Evolutionary conservation across 2,329 filamentous ascomycete species (phyloP), one percentile per base, ranked within the genome.

Genomic region (Pseudogymnoascus destructans): DNA sequence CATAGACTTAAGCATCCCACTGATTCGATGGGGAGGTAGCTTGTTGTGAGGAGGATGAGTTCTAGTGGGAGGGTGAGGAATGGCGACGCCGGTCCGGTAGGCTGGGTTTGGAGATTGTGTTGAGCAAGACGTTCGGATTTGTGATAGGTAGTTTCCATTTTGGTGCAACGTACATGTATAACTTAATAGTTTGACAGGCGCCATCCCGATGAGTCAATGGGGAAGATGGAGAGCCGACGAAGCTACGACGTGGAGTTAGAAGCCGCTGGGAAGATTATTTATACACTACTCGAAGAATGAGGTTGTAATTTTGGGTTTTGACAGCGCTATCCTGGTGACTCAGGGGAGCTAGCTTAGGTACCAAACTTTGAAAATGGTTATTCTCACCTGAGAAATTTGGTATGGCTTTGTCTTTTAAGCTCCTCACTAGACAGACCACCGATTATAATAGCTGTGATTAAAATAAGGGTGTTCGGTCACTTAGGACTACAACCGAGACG

Each of bases 11-110:
- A 57, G 27, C 55, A 59, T 17, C 33, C 59, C 25, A 27, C 30
- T 52, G 61, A 60, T 59, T 55, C 58, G 11, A 33, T 19, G 1
- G 58, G 56, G 3, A 61, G 56, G 59, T 57, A 59, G 38, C 54
- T 57, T 38, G 46, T 8, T 52, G 59, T 61, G 19, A 35, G 59
- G 57, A 59, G 42, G 11, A 60, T 58, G 13, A 61, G 52, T 8
- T 61, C 61, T 42, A 23, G 27, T 57, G 61, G 61, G 55, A 62
- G 61, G 15, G 57, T 59, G 9, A 19, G 15, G 40, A 62, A 17
- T 8, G 57, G 55, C 11, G 58, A 55, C 1, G 58, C 25, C 23
- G 46, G 36, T n/a, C 36, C n/a, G 3, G 32, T 15, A 19, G 59
- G 32, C 10, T 13, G 38, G 4, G 38, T 6, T 42, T 11, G 38